Evolutionary conservation across 163 green algal genomes (phyloP), one percentile per base, ranked within the genome.

Genomic region (Chlorella variabilis): DNA sequence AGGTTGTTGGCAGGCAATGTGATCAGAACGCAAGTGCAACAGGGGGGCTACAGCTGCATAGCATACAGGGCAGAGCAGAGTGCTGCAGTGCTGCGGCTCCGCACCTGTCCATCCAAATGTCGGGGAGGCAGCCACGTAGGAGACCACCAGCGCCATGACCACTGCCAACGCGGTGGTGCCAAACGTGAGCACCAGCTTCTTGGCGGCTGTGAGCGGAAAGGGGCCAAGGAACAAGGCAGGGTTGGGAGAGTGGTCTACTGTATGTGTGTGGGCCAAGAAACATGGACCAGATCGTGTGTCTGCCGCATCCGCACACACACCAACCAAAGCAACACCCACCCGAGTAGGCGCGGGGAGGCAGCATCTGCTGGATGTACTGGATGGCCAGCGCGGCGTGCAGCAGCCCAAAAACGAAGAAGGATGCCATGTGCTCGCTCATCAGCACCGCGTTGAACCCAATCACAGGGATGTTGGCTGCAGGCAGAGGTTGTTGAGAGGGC

Each of bases 371-470:
- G 71, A 91, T 86, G 58, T 89, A 92, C 27, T 75, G 82, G 42
- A 91, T 88, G 71, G 68, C 87, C 39, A 94, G 71, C 11, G 90
- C 94, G 29, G 89, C 86, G 83, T 98, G 94, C 71, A 98, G 89
- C 29, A 97, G 84, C 2, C 84, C 91, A 87, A 97, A 97, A 4
- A 92, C 91, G n/a, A 98, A 86, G 92, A 99, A 99, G 20, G 92
- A 90, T 48, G 87, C 94, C 90, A 99, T 98, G 92, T 99, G 96
- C 89, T 99, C 96, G 0, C 84, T 94, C 90, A 96, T 98, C 33
- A 98, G 88, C 25, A 99, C 92, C 0, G 96, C 96, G 78, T 99
- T 98, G 92, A 99, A 99, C 79, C 96, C 96, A 42, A 99, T 93
- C 27, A 99, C 96, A 8, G 96, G 96, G 68, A 98, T 94, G 82